Percentiles rank a stretch among this genome's conserved stretches.
Conservation (phyloP, 495 filamentous ascomycete species). For the Rostrohypoxylon terebratum region DNA sequence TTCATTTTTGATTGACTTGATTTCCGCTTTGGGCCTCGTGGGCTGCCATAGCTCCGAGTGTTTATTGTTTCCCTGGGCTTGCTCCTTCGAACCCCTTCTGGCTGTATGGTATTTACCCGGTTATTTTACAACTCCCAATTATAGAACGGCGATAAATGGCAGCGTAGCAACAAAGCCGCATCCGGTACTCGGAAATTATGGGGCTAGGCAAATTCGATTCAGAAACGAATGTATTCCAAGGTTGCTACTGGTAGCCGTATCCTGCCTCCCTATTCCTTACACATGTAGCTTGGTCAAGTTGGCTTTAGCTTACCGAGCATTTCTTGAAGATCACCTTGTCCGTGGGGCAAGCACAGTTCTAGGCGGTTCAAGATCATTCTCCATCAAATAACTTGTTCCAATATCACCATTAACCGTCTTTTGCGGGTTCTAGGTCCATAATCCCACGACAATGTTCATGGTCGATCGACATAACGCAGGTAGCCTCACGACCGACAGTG, state of each 20-base stretch:
- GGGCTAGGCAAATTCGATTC: slow-evolving; percentile 25
- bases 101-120: slow-evolving; percentile 52
- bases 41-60: slow-evolving; percentile 56
- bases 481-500: slow-evolving; percentile 32
- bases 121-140: slow-evolving; percentile 51
- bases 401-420: background rate
- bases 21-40: slow-evolving; percentile 52
- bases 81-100: slow-evolving; percentile 46
- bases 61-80: slow-evolving; percentile 44
- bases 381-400: background rate
- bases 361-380: slow-evolving; percentile 23
- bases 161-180: slow-evolving; percentile 40
- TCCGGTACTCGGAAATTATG: slow-evolving; percentile 38
- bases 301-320: slow-evolving; percentile 24
- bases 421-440: background rate
- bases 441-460: slow-evolving; percentile 2
- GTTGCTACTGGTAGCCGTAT: slow-evolving; percentile 29
- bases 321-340: slow-evolving; percentile 31
- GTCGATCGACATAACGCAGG: slow-evolving; percentile 22
- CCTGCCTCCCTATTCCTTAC: slow-evolving; percentile 1
- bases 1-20: slow-evolving; percentile 52
- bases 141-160: slow-evolving; percentile 46
- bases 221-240: slow-evolving; percentile 11
- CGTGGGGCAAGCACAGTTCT: slow-evolving; percentile 18
- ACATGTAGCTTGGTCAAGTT: slow-evolving; percentile 17